A percentile compares a stretch with the other conserved stretches of the same genome.
phyloP scores from a whole-genome alignment of 768 basidiomycete species.

The Russula foetens region DNA sequence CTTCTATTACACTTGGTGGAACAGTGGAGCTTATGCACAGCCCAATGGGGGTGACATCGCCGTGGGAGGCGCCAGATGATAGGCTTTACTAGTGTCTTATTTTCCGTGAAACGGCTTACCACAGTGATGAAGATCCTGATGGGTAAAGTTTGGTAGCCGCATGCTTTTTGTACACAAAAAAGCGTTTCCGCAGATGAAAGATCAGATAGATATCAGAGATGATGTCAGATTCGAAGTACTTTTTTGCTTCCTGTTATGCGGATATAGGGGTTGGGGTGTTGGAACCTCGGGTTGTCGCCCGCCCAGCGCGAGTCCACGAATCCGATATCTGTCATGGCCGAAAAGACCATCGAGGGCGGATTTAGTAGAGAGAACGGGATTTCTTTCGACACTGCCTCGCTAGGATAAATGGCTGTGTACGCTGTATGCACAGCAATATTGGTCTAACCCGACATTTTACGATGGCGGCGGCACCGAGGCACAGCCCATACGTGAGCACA shows the following conservation, averaged over 20 bases:
- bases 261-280: not conserved
- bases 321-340: too few species aligned
- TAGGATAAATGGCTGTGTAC: not conserved
- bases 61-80: not conserved
- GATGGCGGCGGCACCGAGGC: not conserved
- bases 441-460: not conserved
- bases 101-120: not conserved
- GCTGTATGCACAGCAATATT: too few species aligned
- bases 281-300: not conserved
- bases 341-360: too few species aligned
- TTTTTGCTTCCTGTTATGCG: not conserved
- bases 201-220: slow-evolving; percentile 7
- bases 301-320: not conserved
- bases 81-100: not conserved
- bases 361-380: too few species aligned
- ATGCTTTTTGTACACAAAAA: not conserved
- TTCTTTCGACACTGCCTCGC: not conserved
- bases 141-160: not conserved
- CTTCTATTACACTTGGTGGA: not conserved
- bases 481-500: too few species aligned
- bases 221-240: not conserved
- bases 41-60: not conserved
- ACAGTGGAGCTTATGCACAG: not conserved
- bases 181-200: not conserved
- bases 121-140: not conserved